Conservation (phyloP, 108 stramenopile species). For the Licmophora abbreviata region DNA sequence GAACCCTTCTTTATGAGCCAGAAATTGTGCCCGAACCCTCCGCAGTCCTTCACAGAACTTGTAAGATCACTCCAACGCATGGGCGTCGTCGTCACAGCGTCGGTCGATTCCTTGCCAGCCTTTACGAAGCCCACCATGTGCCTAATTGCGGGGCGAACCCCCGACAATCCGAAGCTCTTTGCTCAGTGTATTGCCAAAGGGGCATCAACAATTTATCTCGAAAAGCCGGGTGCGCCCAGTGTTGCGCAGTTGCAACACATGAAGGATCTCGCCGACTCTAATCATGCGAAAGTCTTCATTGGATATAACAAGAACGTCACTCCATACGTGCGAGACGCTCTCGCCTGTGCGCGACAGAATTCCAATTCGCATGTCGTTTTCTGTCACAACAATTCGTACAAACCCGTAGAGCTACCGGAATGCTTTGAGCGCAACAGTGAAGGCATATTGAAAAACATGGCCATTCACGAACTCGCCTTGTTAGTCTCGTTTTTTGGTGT, state of each 20-base stretch:
- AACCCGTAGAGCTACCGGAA: conserved; percentile 43
- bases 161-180: conserved; percentile 66
- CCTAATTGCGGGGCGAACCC: conserved; percentile 64
- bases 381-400: conserved; percentile 81
- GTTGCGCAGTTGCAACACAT: conserved; percentile 58
- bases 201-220: conserved; percentile 52
- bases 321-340: conserved; percentile 47
- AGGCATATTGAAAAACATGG: conserved; percentile 90
- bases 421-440: conserved; percentile 80
- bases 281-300: conserved; percentile 48
- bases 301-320: conserved; percentile 88
- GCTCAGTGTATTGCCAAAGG: conserved; percentile 35
- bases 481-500: conserved; percentile 71
- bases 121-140: conserved; percentile 9
- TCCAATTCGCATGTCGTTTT: conserved; percentile 39
- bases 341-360: conserved; percentile 26
- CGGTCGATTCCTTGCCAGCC: conserved; percentile 36
- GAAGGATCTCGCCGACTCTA: conserved; percentile 25
- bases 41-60: conserved; percentile 40
- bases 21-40: conserved; percentile 14
- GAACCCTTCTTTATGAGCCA: conserved; percentile 61
- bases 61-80: conserved; percentile 18
- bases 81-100: conserved; percentile 31
- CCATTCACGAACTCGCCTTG: conserved; percentile 81
- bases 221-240: conserved; percentile 85